A percentile compares a stretch with the other conserved stretches of the same genome.
phyloP scores from a whole-genome alignment of 345 rosid genomes.

The Populus euphratica region DNA sequence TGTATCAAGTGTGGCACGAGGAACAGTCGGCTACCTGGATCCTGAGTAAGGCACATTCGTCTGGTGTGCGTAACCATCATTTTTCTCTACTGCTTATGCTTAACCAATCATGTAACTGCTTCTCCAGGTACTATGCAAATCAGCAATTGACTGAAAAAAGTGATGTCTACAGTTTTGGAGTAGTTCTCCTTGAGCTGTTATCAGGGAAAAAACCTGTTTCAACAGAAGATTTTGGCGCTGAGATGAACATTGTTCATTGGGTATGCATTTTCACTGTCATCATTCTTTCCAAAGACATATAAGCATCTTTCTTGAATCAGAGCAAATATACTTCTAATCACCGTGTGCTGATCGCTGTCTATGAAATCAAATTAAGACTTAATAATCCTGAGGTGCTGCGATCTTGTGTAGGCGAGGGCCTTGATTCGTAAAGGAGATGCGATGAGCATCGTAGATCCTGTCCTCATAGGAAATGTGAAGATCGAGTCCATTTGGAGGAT shows the following conservation, averaged over 20 bases:
- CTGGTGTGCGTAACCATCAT: neutral
- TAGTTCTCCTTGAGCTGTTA: slow-evolving; percentile 86
- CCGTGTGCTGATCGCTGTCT: neutral
- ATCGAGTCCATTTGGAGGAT: slow-evolving; percentile 87
- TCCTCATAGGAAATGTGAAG: slow-evolving; percentile 53
- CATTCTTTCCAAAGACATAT: slow-evolving; percentile 3
- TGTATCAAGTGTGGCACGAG: slow-evolving; percentile 86
- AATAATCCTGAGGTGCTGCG: neutral
- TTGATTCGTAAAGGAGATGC: slow-evolving; percentile 80
- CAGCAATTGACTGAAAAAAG: slow-evolving; percentile 94
- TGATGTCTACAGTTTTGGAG: slow-evolving; percentile 96
- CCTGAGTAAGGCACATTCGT: slow-evolving; percentile 64
- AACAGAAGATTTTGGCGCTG: slow-evolving; percentile 75
- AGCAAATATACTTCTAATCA: neutral
- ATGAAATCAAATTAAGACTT: neutral
- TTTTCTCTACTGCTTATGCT: neutral
- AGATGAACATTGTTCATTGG: slow-evolving; percentile 89
- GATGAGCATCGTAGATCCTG: slow-evolving; percentile 63
- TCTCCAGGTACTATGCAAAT: slow-evolving; percentile 74
- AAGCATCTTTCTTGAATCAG: neutral
- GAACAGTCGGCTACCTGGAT: slow-evolving; percentile 92
- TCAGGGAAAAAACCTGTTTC: slow-evolving; percentile 92
- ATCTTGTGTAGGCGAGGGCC: slow-evolving; percentile 66
- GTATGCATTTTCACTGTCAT: slow-evolving; percentile 32
- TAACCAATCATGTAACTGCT: neutral